A percentile compares a stretch with the other conserved stretches of the same genome.
phyloP scores from a whole-genome alignment of 2,329 filamentous ascomycete species.

The Aspergillus latus region DNA sequence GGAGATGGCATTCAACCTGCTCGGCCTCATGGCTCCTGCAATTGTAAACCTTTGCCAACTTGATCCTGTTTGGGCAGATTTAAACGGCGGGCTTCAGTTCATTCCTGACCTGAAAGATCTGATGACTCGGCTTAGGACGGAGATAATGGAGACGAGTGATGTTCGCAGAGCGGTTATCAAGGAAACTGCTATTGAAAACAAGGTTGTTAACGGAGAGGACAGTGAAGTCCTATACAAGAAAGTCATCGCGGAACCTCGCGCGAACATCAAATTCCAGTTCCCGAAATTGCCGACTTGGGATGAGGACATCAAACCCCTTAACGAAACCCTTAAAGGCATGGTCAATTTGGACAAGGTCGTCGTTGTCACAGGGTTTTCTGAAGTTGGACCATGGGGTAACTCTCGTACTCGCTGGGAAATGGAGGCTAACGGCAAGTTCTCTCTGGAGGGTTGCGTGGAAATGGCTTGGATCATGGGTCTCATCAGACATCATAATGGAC shows the following conservation, averaged over 20 bases:
- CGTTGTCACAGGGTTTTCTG: slow-evolving; percentile 93
- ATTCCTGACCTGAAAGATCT: slow-evolving; percentile 91
- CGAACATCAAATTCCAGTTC: slow-evolving; percentile 98
- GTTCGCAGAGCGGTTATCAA: slow-evolving; percentile 91
- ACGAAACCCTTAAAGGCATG: slow-evolving; percentile 90
- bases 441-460: slow-evolving; percentile 94
- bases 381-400: slow-evolving; percentile 87
- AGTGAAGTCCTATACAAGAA: slow-evolving; percentile 94
- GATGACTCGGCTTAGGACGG: slow-evolving; percentile 90
- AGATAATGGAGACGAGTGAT: slow-evolving; percentile 93
- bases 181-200: slow-evolving; percentile 95
- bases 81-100: slow-evolving; percentile 97
- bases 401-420: slow-evolving; percentile 98
- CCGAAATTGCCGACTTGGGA: slow-evolving; percentile 90
- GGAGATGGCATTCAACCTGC: slow-evolving; percentile 98
- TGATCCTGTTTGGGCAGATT: slow-evolving; percentile 93
- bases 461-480: slow-evolving; percentile 99
- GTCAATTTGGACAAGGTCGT: slow-evolving; percentile 98
- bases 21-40: slow-evolving; percentile 90
- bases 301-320: slow-evolving; percentile 82
- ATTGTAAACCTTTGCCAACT: slow-evolving; percentile 94
- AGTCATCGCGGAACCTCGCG: slow-evolving; percentile 86
- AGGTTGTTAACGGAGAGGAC: slow-evolving; percentile 90
- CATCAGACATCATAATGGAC: slow-evolving; percentile 97
- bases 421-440: slow-evolving; percentile 96